Evolutionary conservation across 441 rosid species (phyloP).

Genomic region (Euphorbia schlechtendalii): DNA sequence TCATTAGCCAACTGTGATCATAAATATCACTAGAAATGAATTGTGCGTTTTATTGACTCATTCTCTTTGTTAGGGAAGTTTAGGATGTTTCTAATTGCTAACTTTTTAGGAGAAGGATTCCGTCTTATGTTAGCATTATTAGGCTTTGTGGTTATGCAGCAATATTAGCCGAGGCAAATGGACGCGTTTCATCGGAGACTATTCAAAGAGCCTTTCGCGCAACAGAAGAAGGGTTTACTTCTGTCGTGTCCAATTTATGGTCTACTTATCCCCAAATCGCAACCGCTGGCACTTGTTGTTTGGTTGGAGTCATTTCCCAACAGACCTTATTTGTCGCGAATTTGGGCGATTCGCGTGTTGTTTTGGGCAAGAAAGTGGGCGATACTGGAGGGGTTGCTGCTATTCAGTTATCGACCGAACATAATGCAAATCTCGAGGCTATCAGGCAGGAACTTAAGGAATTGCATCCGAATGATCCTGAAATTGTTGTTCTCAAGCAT

Average conservation of each 20-base stretch:
- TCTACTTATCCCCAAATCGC: slow-evolving; percentile 51
- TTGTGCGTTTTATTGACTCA: background rate
- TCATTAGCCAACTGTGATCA: no score
- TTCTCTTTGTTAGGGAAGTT: background rate
- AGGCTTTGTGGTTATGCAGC: slow-evolving; percentile 87
- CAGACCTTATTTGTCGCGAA: slow-evolving; percentile 82
- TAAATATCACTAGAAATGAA: no score
- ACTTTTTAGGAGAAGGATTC: slow-evolving; percentile 26
- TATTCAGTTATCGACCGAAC: slow-evolving; percentile 76
- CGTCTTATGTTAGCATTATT: slow-evolving; percentile 63
- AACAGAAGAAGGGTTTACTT: slow-evolving; percentile 74
- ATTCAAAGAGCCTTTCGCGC: slow-evolving; percentile 60
- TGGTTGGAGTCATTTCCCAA: slow-evolving; percentile 70
- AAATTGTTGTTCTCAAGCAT: no score
- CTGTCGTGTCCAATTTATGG: slow-evolving; percentile 62
- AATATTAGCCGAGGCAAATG: slow-evolving; percentile 56
- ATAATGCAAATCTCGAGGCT: slow-evolving; percentile 57
- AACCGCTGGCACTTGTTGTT: slow-evolving; percentile 81
- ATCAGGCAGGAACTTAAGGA: no score
- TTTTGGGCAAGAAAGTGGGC: slow-evolving; percentile 77
- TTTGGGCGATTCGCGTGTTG: slow-evolving; percentile 82
- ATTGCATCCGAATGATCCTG: no score
- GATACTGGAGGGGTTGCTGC: slow-evolving; percentile 66
- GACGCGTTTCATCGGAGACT: slow-evolving; percentile 64
- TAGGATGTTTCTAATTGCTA: background rate